A percentile compares a stretch with the other conserved stretches of the same genome.
phyloP scores from a whole-genome alignment of 352 stramenopile genomes.

The Phytophthora hibernalis region DNA sequence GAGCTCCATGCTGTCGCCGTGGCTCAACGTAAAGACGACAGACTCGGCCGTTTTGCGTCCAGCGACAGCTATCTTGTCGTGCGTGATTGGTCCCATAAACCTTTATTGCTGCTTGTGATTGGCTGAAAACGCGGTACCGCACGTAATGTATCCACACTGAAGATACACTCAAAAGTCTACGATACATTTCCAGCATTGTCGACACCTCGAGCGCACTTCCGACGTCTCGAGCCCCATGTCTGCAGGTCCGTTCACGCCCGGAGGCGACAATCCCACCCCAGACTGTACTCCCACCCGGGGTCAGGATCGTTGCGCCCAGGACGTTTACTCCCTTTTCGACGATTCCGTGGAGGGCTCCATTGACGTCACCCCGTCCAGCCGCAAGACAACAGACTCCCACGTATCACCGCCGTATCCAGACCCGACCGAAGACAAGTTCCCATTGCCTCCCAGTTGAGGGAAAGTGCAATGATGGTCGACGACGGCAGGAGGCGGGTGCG shows the following conservation, averaged over 20 bases:
- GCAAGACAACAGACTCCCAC: constrained; percentile 10
- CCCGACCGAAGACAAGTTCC: constrained; percentile 9
- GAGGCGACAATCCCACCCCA: neutral
- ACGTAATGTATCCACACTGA: constrained; percentile 19
- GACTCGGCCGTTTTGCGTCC: constrained; percentile 12
- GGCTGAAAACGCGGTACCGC: constrained; percentile 5
- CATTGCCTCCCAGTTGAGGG: neutral
- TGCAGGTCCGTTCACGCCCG: neutral
- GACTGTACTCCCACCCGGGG: neutral
- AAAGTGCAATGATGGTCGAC: constrained; percentile 1
- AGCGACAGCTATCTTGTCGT: neutral
- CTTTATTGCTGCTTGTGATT: neutral
- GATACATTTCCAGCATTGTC: constrained; percentile 20
- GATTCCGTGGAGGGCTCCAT: constrained; percentile 14
- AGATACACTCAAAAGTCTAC: constrained; percentile 14
- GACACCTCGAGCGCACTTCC: constrained; percentile 24
- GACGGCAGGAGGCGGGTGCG: constrained; percentile 1
- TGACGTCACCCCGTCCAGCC: neutral
- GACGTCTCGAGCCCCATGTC: neutral
- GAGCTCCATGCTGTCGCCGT: constrained; percentile 15
- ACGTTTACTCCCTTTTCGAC: constrained; percentile 20
- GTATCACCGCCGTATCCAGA: constrained; percentile 13
- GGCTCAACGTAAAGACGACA: constrained; percentile 19
- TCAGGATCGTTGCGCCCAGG: constrained; percentile 15
- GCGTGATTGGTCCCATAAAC: neutral